These are phyloP conservation scores for Komagataea norvegica DNA, from an alignment of 1,139 yeast genomes.

Conservation along the genomic window DNA sequence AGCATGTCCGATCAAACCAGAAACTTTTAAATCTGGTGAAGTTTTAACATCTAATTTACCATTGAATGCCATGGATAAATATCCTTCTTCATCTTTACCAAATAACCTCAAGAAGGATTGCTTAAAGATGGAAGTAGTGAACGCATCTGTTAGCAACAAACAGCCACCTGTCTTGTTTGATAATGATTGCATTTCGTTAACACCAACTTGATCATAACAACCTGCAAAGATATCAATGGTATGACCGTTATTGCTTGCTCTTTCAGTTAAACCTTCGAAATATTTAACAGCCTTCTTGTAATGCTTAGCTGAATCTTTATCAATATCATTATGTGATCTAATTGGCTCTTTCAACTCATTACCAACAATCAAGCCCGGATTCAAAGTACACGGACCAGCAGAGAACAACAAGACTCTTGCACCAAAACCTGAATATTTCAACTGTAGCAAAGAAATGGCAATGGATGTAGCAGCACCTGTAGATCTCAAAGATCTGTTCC, in stretches of 20 bases:
- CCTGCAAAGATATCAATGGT: conserved; percentile 94
- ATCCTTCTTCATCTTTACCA: conserved; percentile 81
- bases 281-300: conserved; percentile 86
- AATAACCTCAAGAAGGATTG: conserved; percentile 88
- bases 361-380: conserved; percentile 93
- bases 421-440: conserved; percentile 84
- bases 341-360: conserved; percentile 91
- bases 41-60: conserved; percentile 85
- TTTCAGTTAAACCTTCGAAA: conserved; percentile 74
- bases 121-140: conserved; percentile 93
- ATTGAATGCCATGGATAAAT: conserved; percentile 80
- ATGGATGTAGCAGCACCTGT: conserved; percentile 91
- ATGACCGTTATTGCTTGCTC: conserved; percentile 74
- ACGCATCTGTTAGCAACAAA: conserved; percentile 85
- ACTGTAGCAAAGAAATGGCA: conserved; percentile 78
- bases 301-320: conserved; percentile 84
- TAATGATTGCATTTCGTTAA: conserved; percentile 90
- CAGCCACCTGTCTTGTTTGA: conserved; percentile 93
- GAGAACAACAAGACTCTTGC: conserved; percentile 88
- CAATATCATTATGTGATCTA: conserved; percentile 94
- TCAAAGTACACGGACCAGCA: conserved; percentile 93
- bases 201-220: conserved; percentile 96
- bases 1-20: conserved; percentile 94
- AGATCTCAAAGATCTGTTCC: conserved; percentile 84
- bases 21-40: conserved; percentile 80